Base-by-base conservation (phyloP, 495 filamentous ascomycete genomes). In the Xylaria venustula region DNA sequence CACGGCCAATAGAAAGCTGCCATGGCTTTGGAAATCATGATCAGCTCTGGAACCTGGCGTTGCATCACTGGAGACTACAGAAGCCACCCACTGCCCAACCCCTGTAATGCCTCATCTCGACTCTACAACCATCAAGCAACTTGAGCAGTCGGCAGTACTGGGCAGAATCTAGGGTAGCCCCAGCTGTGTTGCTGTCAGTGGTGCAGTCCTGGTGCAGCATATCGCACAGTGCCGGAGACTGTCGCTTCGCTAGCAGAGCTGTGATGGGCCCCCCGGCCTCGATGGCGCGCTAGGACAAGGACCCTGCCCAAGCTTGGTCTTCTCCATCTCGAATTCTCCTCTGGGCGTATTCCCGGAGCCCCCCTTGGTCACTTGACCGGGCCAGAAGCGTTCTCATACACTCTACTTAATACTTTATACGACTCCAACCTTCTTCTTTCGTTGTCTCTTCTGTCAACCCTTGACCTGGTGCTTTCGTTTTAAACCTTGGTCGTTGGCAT, bases 361-460 rank as follows among this genome's bases (percentile, higher is more conserved):
- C 54, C 54, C 54, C 22, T 58, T 30, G 44, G 19, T 47, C 44
- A 40, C 7, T 40, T 15, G 6, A 40, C 37, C 15, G 20, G 44
- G 7, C 44, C 5, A 22, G 44, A 47, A 8, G 44, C 44, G 3
- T 47, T 26, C 22, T 17, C 44, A 22, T 14, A 26, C 8, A 47
- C 5, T 57, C n/a, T 17, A 36, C 14, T 22, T 47, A 22, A 15
- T 15, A 40, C 37, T 40, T 15, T 40, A 11, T 40, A 40, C 37
- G 14, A 5, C 54, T 26, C 34, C 54, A 49, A 58, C 54, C 54
- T 49, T 58, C 45, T 49, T 58, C 54, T 36, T 49, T 49, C 45
- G 54, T 58, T 49, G 14, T 40, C 30, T n/a, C n/a, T 58, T 34
- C 54, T 28, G 54, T 23, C 14, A 34, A 55, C 9, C 30, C 7